These are phyloP conservation scores for Pugionium cornutum DNA, from an alignment of 345 rosid genomes.

Conservation along the genomic window DNA sequence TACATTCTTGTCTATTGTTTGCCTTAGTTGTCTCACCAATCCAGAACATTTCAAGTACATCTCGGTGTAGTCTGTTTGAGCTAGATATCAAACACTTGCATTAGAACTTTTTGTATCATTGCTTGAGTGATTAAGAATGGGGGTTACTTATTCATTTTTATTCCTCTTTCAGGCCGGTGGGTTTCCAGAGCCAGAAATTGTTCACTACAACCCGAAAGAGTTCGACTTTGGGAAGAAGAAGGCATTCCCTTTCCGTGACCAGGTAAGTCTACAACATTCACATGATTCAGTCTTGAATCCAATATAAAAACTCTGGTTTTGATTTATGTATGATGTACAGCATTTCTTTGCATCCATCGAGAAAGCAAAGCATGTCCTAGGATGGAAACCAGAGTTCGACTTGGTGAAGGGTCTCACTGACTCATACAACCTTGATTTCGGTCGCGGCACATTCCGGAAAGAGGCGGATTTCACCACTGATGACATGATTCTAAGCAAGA, in stretches of 20 bases:
- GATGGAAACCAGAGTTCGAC: constrained; percentile 75
- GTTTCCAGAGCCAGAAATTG: constrained; percentile 89
- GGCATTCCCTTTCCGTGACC: constrained; percentile 97
- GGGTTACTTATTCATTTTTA: constrained; percentile 8
- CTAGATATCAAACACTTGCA: background rate
- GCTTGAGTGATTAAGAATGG: background rate
- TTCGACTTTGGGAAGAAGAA: constrained; percentile 96
- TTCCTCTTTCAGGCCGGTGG: constrained; percentile 71
- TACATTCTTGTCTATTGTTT: constrained; percentile 28
- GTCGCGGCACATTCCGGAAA: constrained; percentile 84
- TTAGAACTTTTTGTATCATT: constrained; percentile 5
- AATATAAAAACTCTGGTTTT: background rate
- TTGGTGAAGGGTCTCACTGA: constrained; percentile 93
- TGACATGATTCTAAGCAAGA: constrained; percentile 82
- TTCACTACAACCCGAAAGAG: constrained; percentile 86
- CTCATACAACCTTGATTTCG: constrained; percentile 89
- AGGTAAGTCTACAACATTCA: constrained; percentile 47
- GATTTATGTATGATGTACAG: constrained; percentile 43
- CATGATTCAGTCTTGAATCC: constrained; percentile 18
- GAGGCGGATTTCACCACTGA: constrained; percentile 92
- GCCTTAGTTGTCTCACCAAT: background rate
- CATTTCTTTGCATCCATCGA: constrained; percentile 94
- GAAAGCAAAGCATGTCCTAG: constrained; percentile 83
- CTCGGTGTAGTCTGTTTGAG: background rate
- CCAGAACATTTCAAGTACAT: background rate